Conservation (phyloP, 139 green algal genomes). For the Coelastrella sp. region DNA sequence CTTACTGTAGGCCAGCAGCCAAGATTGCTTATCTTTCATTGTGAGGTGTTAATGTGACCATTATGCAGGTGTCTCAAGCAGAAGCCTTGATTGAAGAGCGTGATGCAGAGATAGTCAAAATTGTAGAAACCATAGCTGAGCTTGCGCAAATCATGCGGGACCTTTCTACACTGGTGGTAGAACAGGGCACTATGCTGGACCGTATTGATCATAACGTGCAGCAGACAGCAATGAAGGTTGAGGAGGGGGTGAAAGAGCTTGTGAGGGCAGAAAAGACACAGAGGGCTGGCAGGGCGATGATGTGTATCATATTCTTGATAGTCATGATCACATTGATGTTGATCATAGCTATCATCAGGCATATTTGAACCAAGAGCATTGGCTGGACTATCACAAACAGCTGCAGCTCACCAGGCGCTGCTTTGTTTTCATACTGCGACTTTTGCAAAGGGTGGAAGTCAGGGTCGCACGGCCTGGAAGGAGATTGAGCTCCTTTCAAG, state of each 20-base stretch:
- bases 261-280: constrained; percentile 92
- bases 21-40: no score
- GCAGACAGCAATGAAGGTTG: constrained; percentile 59
- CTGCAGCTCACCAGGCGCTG: no score
- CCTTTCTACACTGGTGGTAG: constrained; percentile 94
- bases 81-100: constrained; percentile 78
- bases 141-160: constrained; percentile 96
- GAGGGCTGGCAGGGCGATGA: constrained; percentile 77
- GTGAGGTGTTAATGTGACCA: neutral
- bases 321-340: constrained; percentile 88
- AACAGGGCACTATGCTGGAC: constrained; percentile 98
- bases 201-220: constrained; percentile 73
- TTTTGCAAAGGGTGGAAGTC: no score
- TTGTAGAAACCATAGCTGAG: constrained; percentile 70
- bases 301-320: constrained; percentile 95
- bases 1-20: no score
- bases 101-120: constrained; percentile 86
- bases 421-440: no score
- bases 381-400: neutral
- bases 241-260: constrained; percentile 93
- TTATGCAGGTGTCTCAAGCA: constrained; percentile 43
- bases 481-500: no score
- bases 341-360: constrained; percentile 80
- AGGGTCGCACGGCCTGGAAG: no score
- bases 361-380: constrained; percentile 2